Base-by-base conservation (phyloP, 805 yeast species). In the Suhomyces tanzawaensis region DNA sequence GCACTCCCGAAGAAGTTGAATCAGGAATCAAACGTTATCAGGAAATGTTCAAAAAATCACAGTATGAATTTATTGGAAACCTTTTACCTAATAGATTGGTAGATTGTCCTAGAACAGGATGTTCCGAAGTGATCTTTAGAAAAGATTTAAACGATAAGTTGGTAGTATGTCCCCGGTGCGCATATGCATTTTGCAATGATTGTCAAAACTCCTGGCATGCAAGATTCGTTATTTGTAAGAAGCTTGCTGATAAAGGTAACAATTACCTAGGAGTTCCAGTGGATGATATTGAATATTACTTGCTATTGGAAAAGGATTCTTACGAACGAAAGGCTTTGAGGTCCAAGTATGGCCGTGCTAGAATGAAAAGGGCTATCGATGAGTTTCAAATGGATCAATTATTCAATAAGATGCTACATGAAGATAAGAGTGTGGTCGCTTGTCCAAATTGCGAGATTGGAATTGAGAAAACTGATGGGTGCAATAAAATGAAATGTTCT, bases 121-220 rank as follows among this genome's bases (percentile, higher is more conserved):
- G 85, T 46, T 49, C 59, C 1, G 56, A 57, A 4, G 69, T 71
- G 62, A 68, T 79, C 19, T 64, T 78, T 24, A 58, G 79, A 32
- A 68, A 68, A 15, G 66, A 76, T 43, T 54, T 66, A 12, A 69
- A 67, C 38, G 77, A 74, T 7, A 54, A 67, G 7, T 56, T 80
- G 39, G 64, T 76, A 3, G 63, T 71, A 14, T 81, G 86, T 48
- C 57, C 66, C 0, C 42, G 52, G 3, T 81, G 85, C 51, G 54
- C 58, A 8, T 65, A 71, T 45, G 79, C 80, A 0, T 81, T 78
- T 45, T 81, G 86, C 48, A 64, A 65, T 42, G 65, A 64, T 19
- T 81, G 86, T 53, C 55, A 66, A 4, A 79, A 72, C 45, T 74
- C 83, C 3, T 80, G 82, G 79, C 86, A 81, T 55, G 82, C 83